Base-by-base conservation (phyloP, 371 early-diverging fungal species). In the Apophysomyces trapeziformis region DNA sequence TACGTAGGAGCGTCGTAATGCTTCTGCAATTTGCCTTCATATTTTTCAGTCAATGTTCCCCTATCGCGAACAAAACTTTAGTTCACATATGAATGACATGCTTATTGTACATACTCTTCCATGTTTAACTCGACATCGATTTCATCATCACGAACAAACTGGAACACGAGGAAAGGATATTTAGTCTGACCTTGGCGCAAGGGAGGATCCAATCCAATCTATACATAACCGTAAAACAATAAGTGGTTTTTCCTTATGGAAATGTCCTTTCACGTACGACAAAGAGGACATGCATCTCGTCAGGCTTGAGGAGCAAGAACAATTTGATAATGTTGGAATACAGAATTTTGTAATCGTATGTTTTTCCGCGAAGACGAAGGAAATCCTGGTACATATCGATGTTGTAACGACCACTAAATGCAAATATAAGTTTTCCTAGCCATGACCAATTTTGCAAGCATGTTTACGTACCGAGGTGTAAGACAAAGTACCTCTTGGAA, bases 141-240 rank as follows among this genome's bases (percentile, higher is more conserved):
- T 65, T 97, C 96, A 63, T 96, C 96, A 65, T 96, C 96, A 39
- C 91, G 85, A 38, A 92, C 90, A 84, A 99, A 96, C 74, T 98
- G 96, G 80, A 99, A 90, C 11, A 98, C 98, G 72, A 99, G 73
- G 84, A 93, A 96, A 6, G 97, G 95, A 83, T 99, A 99, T 72
- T 93, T 87, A 26, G 99, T 99, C 77, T 99, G 99, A 58, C 99
- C 99, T 80, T 99, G 99, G 58, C 99, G 89, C 59, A 99, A 82
- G 13, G 99, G 99, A 56, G 99, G 98, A 68, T 97, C 96, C 69
- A 99, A 85, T 36, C 93, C 94, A 63, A 99, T 87, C 87, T 86
- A 72, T 12, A 47, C 5, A 60, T 35, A 14, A 66, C 18, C 32
- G 35, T 36, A 9, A 6, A 50, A 32, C 45, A 36, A 63, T n/a